phyloP scores from a whole-genome alignment of 805 yeast species.

The Debaryomyces tyrocola region DNA sequence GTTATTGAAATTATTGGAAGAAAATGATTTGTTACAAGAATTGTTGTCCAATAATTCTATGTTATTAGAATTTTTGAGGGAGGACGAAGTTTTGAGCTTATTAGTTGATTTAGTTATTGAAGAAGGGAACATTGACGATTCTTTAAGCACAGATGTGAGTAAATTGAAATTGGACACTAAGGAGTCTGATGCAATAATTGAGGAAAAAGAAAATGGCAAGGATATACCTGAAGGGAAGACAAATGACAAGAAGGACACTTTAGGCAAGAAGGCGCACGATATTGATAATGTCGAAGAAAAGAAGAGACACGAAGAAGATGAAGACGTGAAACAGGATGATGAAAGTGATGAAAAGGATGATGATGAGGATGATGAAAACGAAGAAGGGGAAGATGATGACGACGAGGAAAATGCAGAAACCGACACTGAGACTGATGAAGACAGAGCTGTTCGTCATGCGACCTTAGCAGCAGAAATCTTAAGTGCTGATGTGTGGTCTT shows the following conservation, averaged over 20 bases:
- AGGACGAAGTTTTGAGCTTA: slow-evolving; percentile 33
- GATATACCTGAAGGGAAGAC: neutral
- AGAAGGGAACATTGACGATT: slow-evolving; percentile 22
- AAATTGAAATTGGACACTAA: slow-evolving; percentile 6
- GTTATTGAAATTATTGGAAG: slow-evolving; percentile 39
- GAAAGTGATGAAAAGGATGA: slow-evolving; percentile 8
- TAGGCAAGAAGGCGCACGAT: neutral
- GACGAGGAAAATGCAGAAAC: slow-evolving; percentile 31
- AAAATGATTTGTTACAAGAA: slow-evolving; percentile 44
- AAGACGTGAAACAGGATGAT: slow-evolving; percentile 1
- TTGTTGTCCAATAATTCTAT: slow-evolving; percentile 41
- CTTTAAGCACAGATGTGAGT: slow-evolving; percentile 14
- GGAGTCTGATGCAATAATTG: neutral
- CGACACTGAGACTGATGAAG: slow-evolving; percentile 35
- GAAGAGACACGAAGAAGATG: slow-evolving; percentile 2
- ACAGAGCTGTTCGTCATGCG: slow-evolving; percentile 35
- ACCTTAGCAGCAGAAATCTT: slow-evolving; percentile 79
- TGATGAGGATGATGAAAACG: slow-evolving; percentile 7
- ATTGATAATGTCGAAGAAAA: neutral
- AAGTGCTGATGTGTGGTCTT: slow-evolving; percentile 90
- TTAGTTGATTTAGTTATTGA: slow-evolving; percentile 39
- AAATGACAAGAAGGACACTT: slow-evolving; percentile 3
- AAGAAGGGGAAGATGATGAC: slow-evolving; percentile 9
- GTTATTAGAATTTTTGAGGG: slow-evolving; percentile 42
- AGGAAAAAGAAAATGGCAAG: slow-evolving; percentile 1